Evolutionary conservation across 768 basidiomycete genomes (phyloP).

Genomic region (Termitomyces sp.): DNA sequence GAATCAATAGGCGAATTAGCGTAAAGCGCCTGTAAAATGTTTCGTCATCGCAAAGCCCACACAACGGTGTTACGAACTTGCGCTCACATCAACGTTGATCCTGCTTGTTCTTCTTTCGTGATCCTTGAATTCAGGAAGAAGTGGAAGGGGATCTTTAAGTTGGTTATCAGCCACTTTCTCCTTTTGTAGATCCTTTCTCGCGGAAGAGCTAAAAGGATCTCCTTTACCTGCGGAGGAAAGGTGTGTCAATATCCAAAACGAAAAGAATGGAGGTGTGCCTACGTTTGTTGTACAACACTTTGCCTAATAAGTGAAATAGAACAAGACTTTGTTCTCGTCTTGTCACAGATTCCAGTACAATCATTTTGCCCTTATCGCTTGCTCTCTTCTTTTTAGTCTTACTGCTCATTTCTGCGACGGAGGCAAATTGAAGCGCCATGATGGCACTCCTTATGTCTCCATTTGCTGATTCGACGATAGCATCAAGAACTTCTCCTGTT

Average conservation of each 20-base stretch:
- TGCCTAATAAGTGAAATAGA: constrained; percentile 91
- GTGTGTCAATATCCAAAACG: neutral
- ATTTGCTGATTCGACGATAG: constrained; percentile 72
- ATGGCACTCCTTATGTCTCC: constrained; percentile 93
- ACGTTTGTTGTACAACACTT: constrained; percentile 96
- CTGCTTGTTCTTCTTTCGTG: constrained; percentile 66
- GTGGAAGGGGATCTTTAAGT: constrained; percentile 45
- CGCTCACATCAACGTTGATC: constrained; percentile 67
- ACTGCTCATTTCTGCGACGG: constrained; percentile 32
- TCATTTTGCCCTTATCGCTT: constrained; percentile 19
- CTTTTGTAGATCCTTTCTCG: constrained; percentile 57
- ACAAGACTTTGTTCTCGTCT: constrained; percentile 80
- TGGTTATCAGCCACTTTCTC: constrained; percentile 52
- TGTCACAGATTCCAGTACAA: constrained; percentile 68
- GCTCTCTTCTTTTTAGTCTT: constrained; percentile 28
- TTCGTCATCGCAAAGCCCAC: neutral
- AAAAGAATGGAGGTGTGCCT: constrained; percentile 15
- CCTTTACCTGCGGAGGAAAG: constrained; percentile 53
- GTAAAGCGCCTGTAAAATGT: constrained; percentile 36
- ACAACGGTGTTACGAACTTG: neutral
- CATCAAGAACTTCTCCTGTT: constrained; percentile 63
- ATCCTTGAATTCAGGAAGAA: constrained; percentile 54
- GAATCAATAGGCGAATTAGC: constrained; percentile 89
- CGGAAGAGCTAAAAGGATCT: constrained; percentile 53
- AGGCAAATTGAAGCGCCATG: constrained; percentile 90